Evolutionary conservation across 208 protist genomes (phyloP).

Genomic region (Novymonas esmeraldas): DNA sequence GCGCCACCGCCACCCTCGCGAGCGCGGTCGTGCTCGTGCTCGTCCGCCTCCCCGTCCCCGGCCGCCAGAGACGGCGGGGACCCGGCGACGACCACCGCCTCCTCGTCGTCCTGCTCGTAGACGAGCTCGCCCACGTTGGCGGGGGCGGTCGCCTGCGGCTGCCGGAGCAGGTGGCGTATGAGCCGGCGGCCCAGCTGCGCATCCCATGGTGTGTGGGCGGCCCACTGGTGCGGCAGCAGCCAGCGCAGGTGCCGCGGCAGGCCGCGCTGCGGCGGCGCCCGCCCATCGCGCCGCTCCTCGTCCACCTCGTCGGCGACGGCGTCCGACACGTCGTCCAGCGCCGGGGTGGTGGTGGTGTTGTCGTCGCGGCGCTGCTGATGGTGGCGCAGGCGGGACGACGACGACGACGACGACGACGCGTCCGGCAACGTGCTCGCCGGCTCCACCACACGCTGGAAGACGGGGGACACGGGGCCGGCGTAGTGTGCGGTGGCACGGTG

Average conservation of each 20-base stretch:
- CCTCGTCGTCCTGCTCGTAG: constrained; percentile 27
- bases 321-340: background rate
- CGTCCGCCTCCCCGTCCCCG: background rate
- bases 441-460: constrained; percentile 28
- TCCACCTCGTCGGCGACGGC: background rate
- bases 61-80: background rate
- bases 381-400: background rate
- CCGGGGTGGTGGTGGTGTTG: background rate
- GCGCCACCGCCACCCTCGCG: background rate
- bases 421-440: constrained; percentile 6
- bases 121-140: constrained; percentile 21
- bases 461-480: constrained; percentile 22
- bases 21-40: background rate
- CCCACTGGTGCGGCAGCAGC: constrained; percentile 31
- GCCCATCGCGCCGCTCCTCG: background rate
- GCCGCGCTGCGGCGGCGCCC: background rate
- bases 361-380: background rate
- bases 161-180: constrained; percentile 21
- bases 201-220: constrained; percentile 33
- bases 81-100: background rate
- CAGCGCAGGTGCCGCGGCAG: constrained; percentile 33
- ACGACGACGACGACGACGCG: background rate
- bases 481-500: constrained; percentile 19
- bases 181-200: constrained; percentile 33
- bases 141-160: constrained; percentile 3